A percentile compares a stretch with the other conserved stretches of the same genome.
Evolutionary conservation across 345 rosid species (phyloP).

Genomic region (Luvunga scandens): DNA sequence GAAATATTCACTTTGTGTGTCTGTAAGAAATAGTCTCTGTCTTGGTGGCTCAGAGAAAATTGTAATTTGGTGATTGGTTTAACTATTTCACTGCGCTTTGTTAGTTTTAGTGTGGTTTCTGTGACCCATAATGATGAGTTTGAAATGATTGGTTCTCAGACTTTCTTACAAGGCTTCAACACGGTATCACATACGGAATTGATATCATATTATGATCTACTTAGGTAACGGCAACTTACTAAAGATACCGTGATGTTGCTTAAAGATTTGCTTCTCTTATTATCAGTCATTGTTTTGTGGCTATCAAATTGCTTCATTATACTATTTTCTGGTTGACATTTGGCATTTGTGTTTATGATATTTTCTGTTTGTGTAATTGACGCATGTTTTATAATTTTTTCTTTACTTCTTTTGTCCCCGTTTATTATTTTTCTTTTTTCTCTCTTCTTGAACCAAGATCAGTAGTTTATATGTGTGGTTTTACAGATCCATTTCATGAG

Average conservation of each 20-base stretch:
- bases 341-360: neutral
- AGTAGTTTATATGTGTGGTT: conserved; percentile 26
- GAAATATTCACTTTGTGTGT: neutral
- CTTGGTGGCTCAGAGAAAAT: neutral
- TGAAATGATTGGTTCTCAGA: conserved; percentile 1
- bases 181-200: neutral
- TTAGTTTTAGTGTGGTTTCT: neutral
- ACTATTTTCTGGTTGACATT: neutral
- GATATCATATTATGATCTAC: neutral
- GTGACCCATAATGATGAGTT: neutral
- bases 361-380: neutral
- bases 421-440: neutral
- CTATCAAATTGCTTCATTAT: neutral
- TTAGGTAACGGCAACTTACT: neutral
- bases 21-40: neutral
- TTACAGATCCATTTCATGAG: conserved; percentile 81
- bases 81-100: conserved; percentile 1
- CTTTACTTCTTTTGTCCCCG: neutral
- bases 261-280: neutral
- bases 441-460: conserved; percentile 14
- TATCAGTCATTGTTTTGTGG: neutral
- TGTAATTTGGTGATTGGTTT: neutral
- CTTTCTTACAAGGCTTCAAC: conserved; percentile 11
- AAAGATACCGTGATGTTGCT: conserved; percentile 2
- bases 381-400: neutral